Conservation (phyloP, 2,329 filamentous ascomycete species). For the Sarocladium strictum region DNA sequence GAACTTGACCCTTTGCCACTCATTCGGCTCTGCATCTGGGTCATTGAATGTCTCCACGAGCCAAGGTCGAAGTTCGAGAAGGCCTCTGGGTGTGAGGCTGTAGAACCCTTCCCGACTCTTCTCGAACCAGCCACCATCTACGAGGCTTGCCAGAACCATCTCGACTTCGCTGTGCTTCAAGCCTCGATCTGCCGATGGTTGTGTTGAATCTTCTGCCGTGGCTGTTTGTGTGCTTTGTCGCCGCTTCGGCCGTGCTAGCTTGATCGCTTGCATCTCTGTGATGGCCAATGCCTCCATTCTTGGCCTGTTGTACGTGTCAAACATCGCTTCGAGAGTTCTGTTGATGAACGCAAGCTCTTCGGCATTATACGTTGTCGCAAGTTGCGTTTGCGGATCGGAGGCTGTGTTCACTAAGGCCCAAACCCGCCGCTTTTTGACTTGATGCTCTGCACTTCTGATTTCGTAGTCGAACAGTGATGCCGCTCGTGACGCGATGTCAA, state of each 20-base stretch:
- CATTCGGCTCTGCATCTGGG: slow-evolving; percentile 48
- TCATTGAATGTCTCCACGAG: slow-evolving; percentile 89
- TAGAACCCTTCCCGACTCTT: slow-evolving; percentile 68
- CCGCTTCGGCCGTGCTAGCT: slow-evolving; percentile 52
- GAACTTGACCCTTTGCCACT: slow-evolving; percentile 72
- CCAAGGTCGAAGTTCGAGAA: slow-evolving; percentile 83
- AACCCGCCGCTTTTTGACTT: slow-evolving; percentile 58
- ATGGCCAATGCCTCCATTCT: slow-evolving; percentile 81
- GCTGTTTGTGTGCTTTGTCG: slow-evolving; percentile 23
- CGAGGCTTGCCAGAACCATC: slow-evolving; percentile 59
- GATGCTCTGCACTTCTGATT: slow-evolving; percentile 69
- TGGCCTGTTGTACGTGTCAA: slow-evolving; percentile 77
- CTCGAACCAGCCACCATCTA: slow-evolving; percentile 81
- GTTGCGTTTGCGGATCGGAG: slow-evolving; percentile 77
- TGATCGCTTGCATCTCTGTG: slow-evolving; percentile 70
- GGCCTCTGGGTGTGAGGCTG: slow-evolving; percentile 64
- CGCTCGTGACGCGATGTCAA: slow-evolving; percentile 64
- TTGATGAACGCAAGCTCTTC: slow-evolving; percentile 91
- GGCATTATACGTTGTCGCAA: slow-evolving; percentile 72
- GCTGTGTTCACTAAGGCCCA: slow-evolving; percentile 86
- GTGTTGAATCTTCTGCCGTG: slow-evolving; percentile 25
- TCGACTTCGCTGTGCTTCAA: slow-evolving; percentile 78
- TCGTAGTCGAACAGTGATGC: slow-evolving; percentile 82
- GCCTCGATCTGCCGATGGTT: slow-evolving; percentile 40
- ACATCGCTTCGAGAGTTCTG: slow-evolving; percentile 83